Evolutionary conservation across 257 asterid species (phyloP).

Genomic region (Catharanthus roseus): DNA sequence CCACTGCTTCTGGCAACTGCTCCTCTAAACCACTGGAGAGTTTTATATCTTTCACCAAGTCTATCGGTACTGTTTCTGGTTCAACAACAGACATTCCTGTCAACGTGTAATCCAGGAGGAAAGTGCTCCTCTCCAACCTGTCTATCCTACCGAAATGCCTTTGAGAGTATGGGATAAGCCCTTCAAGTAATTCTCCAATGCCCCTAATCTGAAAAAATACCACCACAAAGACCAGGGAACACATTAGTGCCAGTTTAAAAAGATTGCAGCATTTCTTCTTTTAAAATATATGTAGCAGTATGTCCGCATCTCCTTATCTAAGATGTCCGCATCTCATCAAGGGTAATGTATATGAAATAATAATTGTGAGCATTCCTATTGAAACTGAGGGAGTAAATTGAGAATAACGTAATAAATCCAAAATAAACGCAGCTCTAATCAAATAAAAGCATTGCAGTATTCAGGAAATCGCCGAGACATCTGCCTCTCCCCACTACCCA

Average conservation of each 20-base stretch:
- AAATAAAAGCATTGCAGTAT: not conserved
- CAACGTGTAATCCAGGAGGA: conserved; percentile 67
- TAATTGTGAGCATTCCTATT: too few relatives aligned
- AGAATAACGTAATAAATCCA: not conserved
- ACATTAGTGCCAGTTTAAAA: not conserved
- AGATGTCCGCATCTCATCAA: not conserved
- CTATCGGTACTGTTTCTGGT: conserved; percentile 41
- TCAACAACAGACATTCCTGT: conserved; percentile 75
- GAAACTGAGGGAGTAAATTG: too few relatives aligned
- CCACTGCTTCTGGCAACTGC: conserved; percentile 13
- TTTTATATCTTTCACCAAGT: conserved; percentile 20
- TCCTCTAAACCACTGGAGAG: conserved; percentile 22
- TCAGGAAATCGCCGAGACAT: not conserved
- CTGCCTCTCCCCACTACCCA: not conserved
- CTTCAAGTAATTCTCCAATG: conserved; percentile 72
- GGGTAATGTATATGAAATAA: not conserved
- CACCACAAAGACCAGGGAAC: not conserved
- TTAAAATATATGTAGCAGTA: not conserved
- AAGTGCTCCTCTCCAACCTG: conserved; percentile 71
- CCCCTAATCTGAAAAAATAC: conserved; percentile 53
- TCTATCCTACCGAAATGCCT: conserved; percentile 74
- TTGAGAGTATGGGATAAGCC: conserved; percentile 73
- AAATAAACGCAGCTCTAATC: not conserved
- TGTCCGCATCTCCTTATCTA: not conserved
- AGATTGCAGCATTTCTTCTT: not conserved